These are phyloP conservation scores for Colletotrichum orchidophilum DNA, from an alignment of 2,329 filamentous ascomycete genomes.

Conservation along the genomic window DNA sequence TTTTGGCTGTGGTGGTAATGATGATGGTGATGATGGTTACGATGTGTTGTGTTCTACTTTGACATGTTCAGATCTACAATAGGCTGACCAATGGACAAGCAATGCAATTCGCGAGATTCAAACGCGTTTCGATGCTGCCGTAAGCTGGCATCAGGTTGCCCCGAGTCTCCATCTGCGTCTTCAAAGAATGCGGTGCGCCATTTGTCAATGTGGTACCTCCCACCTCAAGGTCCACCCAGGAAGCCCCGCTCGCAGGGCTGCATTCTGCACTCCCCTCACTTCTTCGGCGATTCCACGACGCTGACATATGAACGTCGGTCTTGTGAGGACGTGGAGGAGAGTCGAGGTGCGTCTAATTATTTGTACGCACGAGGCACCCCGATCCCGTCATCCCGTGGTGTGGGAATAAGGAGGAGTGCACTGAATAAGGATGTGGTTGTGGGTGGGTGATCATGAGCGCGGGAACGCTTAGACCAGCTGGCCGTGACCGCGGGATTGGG, in stretches of 20 bases:
- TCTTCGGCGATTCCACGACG: conserved; percentile 12
- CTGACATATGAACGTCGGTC: neutral
- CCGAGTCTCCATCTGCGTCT: neutral
- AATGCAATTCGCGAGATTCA: neutral
- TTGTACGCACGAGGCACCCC: neutral
- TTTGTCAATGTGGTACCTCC: neutral
- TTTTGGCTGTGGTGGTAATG: no score
- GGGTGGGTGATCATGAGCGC: neutral
- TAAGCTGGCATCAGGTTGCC: neutral
- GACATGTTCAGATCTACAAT: neutral
- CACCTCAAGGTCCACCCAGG: neutral
- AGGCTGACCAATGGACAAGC: conserved; percentile 16
- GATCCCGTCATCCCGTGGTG: neutral
- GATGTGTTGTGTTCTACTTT: neutral
- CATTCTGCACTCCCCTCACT: neutral
- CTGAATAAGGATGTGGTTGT: no score
- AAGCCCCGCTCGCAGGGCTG: conserved; percentile 25
- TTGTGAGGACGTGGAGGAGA: neutral
- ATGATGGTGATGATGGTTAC: neutral
- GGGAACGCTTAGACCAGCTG: conserved; percentile 2
- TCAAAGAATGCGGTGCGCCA: neutral
- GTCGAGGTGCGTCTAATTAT: neutral
- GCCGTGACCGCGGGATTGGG: conserved; percentile 13
- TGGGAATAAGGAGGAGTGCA: conserved; percentile 14
- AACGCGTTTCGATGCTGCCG: neutral